A percentile compares a stretch with the other conserved stretches of the same genome.
Evolutionary conservation across 345 rosid species (phyloP).

Genomic region (Tarenaya hassleriana): DNA sequence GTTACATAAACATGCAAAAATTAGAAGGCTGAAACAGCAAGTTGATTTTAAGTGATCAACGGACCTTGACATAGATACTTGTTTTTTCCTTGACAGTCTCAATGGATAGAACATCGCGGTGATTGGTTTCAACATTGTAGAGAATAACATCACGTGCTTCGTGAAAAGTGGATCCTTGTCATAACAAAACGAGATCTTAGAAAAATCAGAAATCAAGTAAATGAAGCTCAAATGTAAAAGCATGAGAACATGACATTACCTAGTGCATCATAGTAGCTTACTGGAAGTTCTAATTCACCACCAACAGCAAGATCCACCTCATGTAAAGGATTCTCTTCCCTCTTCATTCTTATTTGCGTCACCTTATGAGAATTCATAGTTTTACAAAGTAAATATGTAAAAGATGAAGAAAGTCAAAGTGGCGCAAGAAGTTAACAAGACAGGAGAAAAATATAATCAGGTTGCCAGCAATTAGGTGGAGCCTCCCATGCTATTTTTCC

Average conservation of each 20-base stretch:
- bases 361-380: conserved; percentile 45
- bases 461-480: conserved; percentile 2
- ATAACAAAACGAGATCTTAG: conserved; percentile 19
- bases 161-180: conserved; percentile 63
- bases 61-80: conserved; percentile 63
- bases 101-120: conserved; percentile 56
- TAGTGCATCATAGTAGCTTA: conserved; percentile 58
- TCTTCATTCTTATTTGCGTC: conserved; percentile 67
- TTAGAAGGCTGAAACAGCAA: conserved; percentile 3
- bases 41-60: conserved; percentile 12
- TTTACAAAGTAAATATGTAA: conserved; percentile 2
- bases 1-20: background rate
- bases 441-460: conserved; percentile 5
- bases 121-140: conserved; percentile 57
- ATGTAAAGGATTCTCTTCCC: conserved; percentile 38
- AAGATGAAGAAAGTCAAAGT: conserved; percentile 12
- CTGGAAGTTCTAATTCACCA: conserved; percentile 62
- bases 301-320: conserved; percentile 66
- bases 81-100: conserved; percentile 32
- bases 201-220: conserved; percentile 11
- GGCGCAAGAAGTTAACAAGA: background rate
- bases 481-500: background rate
- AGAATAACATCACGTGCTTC: conserved; percentile 58
- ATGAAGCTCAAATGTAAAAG: conserved; percentile 15
- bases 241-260: conserved; percentile 34